Evolutionary conservation across 352 stramenopile genomes (phyloP), one percentile per base, ranked within the genome.

Genomic region (Globisporangium nodosum): DNA sequence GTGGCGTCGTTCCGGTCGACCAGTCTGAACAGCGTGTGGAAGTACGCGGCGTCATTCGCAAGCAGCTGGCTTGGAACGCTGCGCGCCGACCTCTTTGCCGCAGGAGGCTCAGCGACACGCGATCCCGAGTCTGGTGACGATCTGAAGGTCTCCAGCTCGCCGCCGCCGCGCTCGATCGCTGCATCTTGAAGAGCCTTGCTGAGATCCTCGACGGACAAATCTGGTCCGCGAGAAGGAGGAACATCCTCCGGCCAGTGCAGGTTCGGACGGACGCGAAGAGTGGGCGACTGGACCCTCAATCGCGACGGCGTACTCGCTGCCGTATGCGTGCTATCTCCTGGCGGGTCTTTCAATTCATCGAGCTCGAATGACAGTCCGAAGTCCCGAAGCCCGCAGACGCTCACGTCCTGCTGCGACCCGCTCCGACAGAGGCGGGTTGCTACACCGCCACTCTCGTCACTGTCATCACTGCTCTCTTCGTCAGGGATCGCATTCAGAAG

Each of bases 11-110:
- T 51, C 70, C 65, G 83, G 13, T 84, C 74, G 0, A 90, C 70
- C 11, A 93, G 58, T 15, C 83, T 59, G n/a, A 91, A 69, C 16
- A 93, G 59, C 20, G 69, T 62, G 8, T 78, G 61, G 49, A 93
- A 88, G 27, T 90, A 71, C 4, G 57, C 21, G 8, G 49, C 62
- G 64, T 82, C 67, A 35, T 87, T 90, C 33, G 82, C 81, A 12
- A 92, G 62, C 6, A 87, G 60, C 3, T 89, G 74, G 16, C 68
- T 82, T 56, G 84, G 71, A 13, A 71, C 12, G 7, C 65, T 70
- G 50, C 69, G 76, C 11, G 64, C 74, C 3, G 65, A 37, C 30
- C 64, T 43, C 7, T 2, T 37, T 20, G 18, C 15, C 6, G 7
- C 18, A 11, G 16, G 16, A 21, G 20, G 6, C 33, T 45, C 35